Evolutionary conservation across 805 yeast species (phyloP).

Genomic region (Ogataea siamensis): DNA sequence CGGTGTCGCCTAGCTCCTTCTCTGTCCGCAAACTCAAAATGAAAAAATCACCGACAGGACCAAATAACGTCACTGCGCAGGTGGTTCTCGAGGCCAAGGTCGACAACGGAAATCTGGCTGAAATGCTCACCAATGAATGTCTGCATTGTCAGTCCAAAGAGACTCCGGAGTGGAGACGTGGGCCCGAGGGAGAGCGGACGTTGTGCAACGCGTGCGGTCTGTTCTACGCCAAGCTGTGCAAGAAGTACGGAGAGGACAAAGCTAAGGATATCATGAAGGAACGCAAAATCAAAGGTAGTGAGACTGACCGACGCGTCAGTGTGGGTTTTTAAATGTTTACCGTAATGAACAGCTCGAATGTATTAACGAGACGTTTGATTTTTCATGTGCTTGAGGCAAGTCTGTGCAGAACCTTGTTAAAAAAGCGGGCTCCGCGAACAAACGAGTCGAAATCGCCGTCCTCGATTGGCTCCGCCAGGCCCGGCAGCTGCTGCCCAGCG

Average conservation of each 20-base stretch:
- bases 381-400: constrained; percentile 11
- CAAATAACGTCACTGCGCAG: constrained; percentile 4
- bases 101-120: constrained; percentile 4
- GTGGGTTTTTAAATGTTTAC: constrained; percentile 12
- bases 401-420: constrained; percentile 18
- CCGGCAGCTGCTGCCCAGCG: constrained; percentile 57
- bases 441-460: constrained; percentile 40
- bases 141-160: constrained; percentile 47
- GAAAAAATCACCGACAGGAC: constrained; percentile 18
- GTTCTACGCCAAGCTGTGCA: constrained; percentile 64
- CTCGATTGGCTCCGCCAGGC: constrained; percentile 52
- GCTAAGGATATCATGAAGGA: constrained; percentile 45
- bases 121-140: constrained; percentile 17
- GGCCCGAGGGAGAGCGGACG: constrained; percentile 74
- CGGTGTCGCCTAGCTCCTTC: constrained; percentile 25
- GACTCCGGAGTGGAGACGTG: constrained; percentile 85
- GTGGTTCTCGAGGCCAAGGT: constrained; percentile 6
- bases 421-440: constrained; percentile 23
- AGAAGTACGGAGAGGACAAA: constrained; percentile 51
- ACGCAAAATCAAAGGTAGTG: constrained; percentile 27
- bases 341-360: background rate
- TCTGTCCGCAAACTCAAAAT: constrained; percentile 20
- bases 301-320: constrained; percentile 31
- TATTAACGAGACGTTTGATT: constrained; percentile 4
- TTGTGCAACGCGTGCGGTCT: constrained; percentile 84